Percentiles rank a stretch among this genome's conserved stretches.
These are phyloP conservation scores for Metschnikowia bowlesiae DNA, from an alignment of 805 yeast genomes.

Conservation along the genomic window DNA sequence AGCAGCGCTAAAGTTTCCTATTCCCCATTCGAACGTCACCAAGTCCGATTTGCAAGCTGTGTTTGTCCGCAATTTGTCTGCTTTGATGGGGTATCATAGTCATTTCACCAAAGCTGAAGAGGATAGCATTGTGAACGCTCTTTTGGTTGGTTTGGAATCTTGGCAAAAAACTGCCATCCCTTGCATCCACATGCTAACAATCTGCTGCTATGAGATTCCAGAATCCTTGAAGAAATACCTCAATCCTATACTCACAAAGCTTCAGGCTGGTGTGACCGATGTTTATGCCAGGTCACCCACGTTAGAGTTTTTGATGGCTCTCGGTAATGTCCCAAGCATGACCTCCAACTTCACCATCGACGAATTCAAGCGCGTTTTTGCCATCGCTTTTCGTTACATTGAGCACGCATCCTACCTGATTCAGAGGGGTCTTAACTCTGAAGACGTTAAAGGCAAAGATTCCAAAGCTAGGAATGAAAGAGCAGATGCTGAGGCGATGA, in stretches of 20 bases:
- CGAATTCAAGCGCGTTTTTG: conserved; percentile 76
- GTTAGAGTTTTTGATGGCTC: conserved; percentile 65
- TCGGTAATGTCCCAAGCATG: conserved; percentile 61
- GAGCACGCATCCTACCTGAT: conserved; percentile 59
- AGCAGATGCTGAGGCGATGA: neutral
- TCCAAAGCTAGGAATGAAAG: conserved; percentile 3
- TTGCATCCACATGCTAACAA: conserved; percentile 67
- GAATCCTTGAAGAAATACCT: conserved; percentile 63
- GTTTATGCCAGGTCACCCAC: conserved; percentile 67
- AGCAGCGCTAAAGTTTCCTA: conserved; percentile 10
- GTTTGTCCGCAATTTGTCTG: conserved; percentile 55
- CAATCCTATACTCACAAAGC: conserved; percentile 61
- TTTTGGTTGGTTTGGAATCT: conserved; percentile 58
- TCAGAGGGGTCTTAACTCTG: conserved; percentile 18
- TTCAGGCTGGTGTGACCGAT: conserved; percentile 72
- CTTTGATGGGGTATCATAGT: conserved; percentile 57
- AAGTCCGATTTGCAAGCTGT: conserved; percentile 66
- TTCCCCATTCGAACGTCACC: conserved; percentile 41
- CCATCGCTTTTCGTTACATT: conserved; percentile 74
- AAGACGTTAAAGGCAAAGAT: conserved; percentile 9
- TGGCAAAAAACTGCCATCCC: conserved; percentile 81
- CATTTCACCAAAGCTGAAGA: conserved; percentile 53
- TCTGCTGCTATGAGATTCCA: conserved; percentile 81
- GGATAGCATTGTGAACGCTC: conserved; percentile 58
- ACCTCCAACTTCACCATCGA: conserved; percentile 70